Percentiles rank a stretch among this genome's conserved stretches.
Conservation (phyloP, 2,329 filamentous ascomycete genomes). For the Lasiodiplodia citricola region DNA sequence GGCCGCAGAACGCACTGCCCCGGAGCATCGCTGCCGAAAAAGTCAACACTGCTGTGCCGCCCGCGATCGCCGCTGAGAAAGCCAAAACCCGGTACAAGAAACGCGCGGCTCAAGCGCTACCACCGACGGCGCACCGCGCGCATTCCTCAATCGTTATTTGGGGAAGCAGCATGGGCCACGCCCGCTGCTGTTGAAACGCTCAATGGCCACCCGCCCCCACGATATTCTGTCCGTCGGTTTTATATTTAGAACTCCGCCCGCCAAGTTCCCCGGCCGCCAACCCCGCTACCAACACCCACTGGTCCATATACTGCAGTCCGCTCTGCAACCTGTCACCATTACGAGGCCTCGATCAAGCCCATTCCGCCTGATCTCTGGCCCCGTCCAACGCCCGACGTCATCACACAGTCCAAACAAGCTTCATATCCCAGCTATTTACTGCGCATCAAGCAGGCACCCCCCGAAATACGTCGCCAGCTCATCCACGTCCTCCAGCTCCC, state of each 20-base stretch:
- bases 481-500: constrained; percentile 41
- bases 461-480: constrained; percentile 37
- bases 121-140: not conserved
- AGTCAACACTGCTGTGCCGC: constrained; percentile 3
- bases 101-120: not conserved
- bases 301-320: not conserved
- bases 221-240: not conserved
- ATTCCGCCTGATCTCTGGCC: no score
- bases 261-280: not conserved
- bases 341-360: no score
- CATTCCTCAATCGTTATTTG: constrained; percentile 9
- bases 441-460: constrained; percentile 21
- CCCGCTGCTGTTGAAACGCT: not conserved
- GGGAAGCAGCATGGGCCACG: not conserved
- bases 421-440: not conserved
- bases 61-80: not conserved
- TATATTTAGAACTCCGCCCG: not conserved
- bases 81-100: not conserved
- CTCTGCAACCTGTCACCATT: no score
- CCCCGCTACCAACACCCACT: not conserved
- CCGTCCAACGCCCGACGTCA: no score
- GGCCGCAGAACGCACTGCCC: not conserved
- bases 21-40: not conserved
- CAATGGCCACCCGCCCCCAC: constrained; percentile 8
- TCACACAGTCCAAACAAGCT: no score